A percentile compares a stretch with the other conserved stretches of the same genome.
Conservation (phyloP, 441 rosid genomes). For the Isatis lusitanica region DNA sequence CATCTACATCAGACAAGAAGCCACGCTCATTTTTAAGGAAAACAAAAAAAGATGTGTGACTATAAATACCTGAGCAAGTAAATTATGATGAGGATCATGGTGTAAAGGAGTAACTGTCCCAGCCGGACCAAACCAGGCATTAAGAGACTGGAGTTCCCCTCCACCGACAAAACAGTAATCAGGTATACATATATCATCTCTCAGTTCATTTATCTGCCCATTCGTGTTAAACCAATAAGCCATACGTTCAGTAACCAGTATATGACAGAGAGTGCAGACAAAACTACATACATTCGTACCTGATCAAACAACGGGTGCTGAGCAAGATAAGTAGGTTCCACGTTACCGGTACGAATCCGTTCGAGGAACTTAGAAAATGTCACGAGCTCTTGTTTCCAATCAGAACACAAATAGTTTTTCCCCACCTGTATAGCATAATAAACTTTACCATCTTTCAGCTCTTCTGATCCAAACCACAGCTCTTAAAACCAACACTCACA, state of each 20-base stretch:
- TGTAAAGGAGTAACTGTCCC: constrained; percentile 95
- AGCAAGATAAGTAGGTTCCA: constrained; percentile 78
- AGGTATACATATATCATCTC: constrained; percentile 79
- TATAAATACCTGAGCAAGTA: constrained; percentile 78
- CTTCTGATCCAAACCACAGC: background rate
- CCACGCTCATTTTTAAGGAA: background rate
- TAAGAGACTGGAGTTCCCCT: constrained; percentile 79
- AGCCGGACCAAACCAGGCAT: constrained; percentile 98
- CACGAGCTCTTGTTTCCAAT: constrained; percentile 98
- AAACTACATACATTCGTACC: constrained; percentile 38
- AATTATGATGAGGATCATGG: constrained; percentile 97
- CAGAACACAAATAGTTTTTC: constrained; percentile 79
- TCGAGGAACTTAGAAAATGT: constrained; percentile 87
- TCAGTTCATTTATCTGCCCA: constrained; percentile 78
- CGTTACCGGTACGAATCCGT: constrained; percentile 52
- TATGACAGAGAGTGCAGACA: background rate
- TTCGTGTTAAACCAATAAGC: constrained; percentile 10
- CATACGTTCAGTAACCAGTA: constrained; percentile 13
- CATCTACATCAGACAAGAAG: background rate
- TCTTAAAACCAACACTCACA: background rate
- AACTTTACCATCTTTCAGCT: constrained; percentile 59
- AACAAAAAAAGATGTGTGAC: background rate
- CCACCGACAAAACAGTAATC: constrained; percentile 94
- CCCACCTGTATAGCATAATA: constrained; percentile 79
- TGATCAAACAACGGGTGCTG: constrained; percentile 98